phyloP scores from a whole-genome alignment of 805 yeast genomes.

The Barnettozyma vustinii region DNA sequence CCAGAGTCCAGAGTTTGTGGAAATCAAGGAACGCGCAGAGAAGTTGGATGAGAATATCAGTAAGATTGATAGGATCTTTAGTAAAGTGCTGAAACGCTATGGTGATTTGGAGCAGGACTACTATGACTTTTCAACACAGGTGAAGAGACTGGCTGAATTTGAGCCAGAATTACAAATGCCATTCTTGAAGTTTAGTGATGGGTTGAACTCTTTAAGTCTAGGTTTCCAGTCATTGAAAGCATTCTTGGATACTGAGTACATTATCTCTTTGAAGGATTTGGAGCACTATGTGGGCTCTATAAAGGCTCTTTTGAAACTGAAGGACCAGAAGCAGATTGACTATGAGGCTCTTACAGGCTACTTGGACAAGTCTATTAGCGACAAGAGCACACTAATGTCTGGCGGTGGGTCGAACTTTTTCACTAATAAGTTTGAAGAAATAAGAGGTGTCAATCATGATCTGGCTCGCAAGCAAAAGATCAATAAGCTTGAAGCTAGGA shows the following conservation, averaged over 20 bases:
- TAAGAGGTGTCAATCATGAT: conserved; percentile 59
- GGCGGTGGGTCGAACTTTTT: conserved; percentile 50
- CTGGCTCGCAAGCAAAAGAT: conserved; percentile 47
- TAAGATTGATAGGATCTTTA: conserved; percentile 73
- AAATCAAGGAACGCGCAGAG: conserved; percentile 75
- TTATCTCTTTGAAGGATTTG: conserved; percentile 79
- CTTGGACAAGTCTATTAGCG: conserved; percentile 62
- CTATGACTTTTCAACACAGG: conserved; percentile 62
- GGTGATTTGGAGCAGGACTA: conserved; percentile 70
- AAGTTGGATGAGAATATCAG: conserved; percentile 78
- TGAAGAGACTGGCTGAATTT: conserved; percentile 57
- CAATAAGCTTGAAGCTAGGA: conserved; percentile 42
- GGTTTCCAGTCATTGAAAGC: conserved; percentile 40
- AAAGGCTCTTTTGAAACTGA: conserved; percentile 66
- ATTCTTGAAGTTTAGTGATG: conserved; percentile 41
- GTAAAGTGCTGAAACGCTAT: conserved; percentile 66
- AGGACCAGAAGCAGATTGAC: conserved; percentile 89
- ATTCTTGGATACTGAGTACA: conserved; percentile 69
- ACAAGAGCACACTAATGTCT: conserved; percentile 48
- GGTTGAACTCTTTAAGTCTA: conserved; percentile 38
- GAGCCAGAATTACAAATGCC: conserved; percentile 37
- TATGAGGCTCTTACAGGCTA: conserved; percentile 82
- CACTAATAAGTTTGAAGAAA: conserved; percentile 52
- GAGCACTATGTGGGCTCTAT: conserved; percentile 71
- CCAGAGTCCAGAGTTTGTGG: conserved; percentile 73